A percentile compares a stretch with the other conserved stretches of the same genome.
Conservation (phyloP, 1,284 basidiomycete species). For the Pseudozyma sp. region DNA sequence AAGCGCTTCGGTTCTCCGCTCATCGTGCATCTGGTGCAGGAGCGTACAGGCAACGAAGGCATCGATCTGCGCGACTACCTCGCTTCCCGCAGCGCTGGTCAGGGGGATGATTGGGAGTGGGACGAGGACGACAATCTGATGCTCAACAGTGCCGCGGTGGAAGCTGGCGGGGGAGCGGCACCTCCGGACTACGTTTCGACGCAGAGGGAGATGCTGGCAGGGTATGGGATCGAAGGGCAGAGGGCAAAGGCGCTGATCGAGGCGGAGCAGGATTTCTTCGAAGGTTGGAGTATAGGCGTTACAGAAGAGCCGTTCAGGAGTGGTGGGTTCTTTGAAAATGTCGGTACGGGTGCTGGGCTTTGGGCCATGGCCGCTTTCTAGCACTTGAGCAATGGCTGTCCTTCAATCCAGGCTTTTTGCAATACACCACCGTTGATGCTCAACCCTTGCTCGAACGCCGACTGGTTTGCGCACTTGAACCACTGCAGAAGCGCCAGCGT, state of each 20-base stretch:
- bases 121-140: slow-evolving; percentile 28
- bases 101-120: slow-evolving; percentile 33
- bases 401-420: slow-evolving; percentile 20
- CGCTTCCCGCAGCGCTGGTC: too few relatives aligned
- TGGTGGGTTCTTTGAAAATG: slow-evolving; percentile 27
- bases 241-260: slow-evolving; percentile 27
- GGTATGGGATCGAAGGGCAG: slow-evolving; percentile 33
- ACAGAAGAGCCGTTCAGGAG: slow-evolving; percentile 43
- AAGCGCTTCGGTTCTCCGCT: slow-evolving; percentile 33
- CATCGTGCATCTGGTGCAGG: slow-evolving; percentile 25
- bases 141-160: not conserved
- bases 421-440: slow-evolving; percentile 14
- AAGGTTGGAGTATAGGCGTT: slow-evolving; percentile 46
- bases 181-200: slow-evolving; percentile 24
- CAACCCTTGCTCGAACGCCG: slow-evolving; percentile 18
- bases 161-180: not conserved
- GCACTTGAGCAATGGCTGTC: slow-evolving; percentile 16
- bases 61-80: slow-evolving; percentile 28
- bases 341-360: slow-evolving; percentile 11
- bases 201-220: slow-evolving; percentile 21
- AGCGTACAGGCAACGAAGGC: slow-evolving; percentile 30
- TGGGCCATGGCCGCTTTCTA: slow-evolving; percentile 16
- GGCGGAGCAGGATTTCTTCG: slow-evolving; percentile 43
- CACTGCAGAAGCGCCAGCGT: slow-evolving; percentile 31
- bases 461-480: slow-evolving; percentile 25